Percentiles rank a stretch among this genome's conserved stretches.
These are phyloP conservation scores for Rutstroemia sp. DNA, from an alignment of 2,329 filamentous ascomycete species.

Conservation along the genomic window DNA sequence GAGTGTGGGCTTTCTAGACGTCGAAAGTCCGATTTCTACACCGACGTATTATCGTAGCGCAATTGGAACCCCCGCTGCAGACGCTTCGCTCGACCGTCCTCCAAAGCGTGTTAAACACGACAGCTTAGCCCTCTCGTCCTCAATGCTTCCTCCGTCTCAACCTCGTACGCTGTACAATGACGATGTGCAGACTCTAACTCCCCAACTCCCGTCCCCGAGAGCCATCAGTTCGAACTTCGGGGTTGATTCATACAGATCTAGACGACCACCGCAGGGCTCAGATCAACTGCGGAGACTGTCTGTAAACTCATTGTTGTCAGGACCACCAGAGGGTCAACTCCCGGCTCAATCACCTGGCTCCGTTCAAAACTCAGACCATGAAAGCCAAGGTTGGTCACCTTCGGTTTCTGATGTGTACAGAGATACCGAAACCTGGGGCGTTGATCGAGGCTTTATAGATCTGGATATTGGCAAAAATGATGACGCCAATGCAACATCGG, in stretches of 20 bases:
- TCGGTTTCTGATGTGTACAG: slow-evolving; percentile 19
- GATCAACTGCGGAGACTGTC: slow-evolving; percentile 47
- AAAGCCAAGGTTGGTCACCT: slow-evolving; percentile 3
- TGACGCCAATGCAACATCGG: slow-evolving; percentile 58
- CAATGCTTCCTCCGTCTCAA: slow-evolving; percentile 2
- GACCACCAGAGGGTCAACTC: slow-evolving; percentile 32
- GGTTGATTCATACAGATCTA: neutral
- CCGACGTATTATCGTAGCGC: slow-evolving; percentile 11
- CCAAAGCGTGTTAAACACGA: slow-evolving; percentile 19
- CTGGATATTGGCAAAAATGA: slow-evolving; percentile 65
- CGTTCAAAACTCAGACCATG: neutral
- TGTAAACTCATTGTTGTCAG: slow-evolving; percentile 56
- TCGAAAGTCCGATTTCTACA: slow-evolving; percentile 15
- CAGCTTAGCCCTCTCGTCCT: neutral
- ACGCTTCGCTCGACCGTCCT: slow-evolving; percentile 11
- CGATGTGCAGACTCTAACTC: neutral
- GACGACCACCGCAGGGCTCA: neutral
- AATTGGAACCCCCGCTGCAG: slow-evolving; percentile 7
- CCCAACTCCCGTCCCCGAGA: too few species aligned
- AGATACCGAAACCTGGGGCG: slow-evolving; percentile 52
- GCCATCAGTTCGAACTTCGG: too few species aligned
- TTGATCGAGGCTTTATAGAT: slow-evolving; percentile 64
- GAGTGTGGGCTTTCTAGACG: slow-evolving; percentile 9
- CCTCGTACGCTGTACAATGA: neutral
- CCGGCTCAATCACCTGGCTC: neutral